Conservation (phyloP, 129 eudicot species). For the Tagetes patula region DNA sequence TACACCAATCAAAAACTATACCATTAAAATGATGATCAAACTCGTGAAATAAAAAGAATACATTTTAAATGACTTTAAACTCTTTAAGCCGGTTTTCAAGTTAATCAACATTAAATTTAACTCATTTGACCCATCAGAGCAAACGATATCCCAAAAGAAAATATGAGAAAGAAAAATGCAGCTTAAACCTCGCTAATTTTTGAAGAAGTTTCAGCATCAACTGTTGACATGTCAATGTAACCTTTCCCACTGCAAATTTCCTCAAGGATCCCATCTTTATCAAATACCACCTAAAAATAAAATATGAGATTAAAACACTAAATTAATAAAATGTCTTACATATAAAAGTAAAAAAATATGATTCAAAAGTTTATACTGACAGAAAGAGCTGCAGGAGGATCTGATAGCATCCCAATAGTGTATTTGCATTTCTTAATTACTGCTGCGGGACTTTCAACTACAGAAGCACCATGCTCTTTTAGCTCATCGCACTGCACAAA, state of each 20-base stretch:
- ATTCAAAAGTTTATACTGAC: constrained; percentile 41
- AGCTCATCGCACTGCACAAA: constrained; percentile 79
- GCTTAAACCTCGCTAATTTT: constrained; percentile 78
- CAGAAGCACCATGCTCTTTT: constrained; percentile 83
- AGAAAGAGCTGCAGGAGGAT: constrained; percentile 94
- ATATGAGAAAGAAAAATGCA: not conserved
- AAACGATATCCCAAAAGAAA: not conserved
- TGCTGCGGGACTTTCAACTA: constrained; percentile 84
- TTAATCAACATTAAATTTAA: not conserved
- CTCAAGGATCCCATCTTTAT: constrained; percentile 81
- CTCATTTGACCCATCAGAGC: not conserved
- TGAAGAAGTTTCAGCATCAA: constrained; percentile 88
- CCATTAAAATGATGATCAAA: not conserved
- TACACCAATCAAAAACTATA: not conserved
- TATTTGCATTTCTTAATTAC: constrained; percentile 90
- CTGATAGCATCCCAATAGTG: constrained; percentile 92
- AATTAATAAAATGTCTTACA: not conserved
- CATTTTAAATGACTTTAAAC: not conserved
- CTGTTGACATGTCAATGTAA: constrained; percentile 98
- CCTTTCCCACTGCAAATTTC: constrained; percentile 74
- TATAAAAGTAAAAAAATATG: not conserved
- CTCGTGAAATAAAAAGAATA: no score
- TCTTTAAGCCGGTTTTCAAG: not conserved
- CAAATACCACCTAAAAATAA: constrained; percentile 73
- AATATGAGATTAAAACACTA: not conserved